phyloP scores from a whole-genome alignment of 2,329 filamentous ascomycete genomes.

The Ophiocordyceps australis region DNA sequence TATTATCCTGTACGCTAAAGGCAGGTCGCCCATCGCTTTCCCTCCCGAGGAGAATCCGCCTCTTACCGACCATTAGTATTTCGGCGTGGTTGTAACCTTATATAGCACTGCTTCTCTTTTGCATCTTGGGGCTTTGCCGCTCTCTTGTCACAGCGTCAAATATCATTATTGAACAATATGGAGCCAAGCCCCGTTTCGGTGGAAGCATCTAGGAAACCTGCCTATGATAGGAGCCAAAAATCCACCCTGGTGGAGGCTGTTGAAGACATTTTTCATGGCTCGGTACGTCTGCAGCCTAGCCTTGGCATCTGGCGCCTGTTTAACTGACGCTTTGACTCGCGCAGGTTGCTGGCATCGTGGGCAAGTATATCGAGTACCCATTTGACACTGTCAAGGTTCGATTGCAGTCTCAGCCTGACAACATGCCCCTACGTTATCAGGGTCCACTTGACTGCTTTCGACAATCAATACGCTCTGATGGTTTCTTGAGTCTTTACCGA shows the following conservation, averaged over 20 bases:
- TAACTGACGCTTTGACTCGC: slow-evolving; percentile 1
- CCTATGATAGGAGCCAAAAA: no score
- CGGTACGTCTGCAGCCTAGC: slow-evolving; percentile 31
- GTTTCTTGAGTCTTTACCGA: slow-evolving; percentile 69
- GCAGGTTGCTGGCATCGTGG: slow-evolving; percentile 65
- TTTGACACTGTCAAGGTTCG: slow-evolving; percentile 98
- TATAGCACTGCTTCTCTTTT: no score
- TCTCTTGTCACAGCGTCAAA: neutral
- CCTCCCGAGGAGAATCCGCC: no score
- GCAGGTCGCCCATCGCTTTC: no score
- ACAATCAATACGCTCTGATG: slow-evolving; percentile 65
- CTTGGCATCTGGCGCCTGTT: neutral
- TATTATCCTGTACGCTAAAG: no score
- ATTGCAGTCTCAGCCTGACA: slow-evolving; percentile 84
- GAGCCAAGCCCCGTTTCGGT: slow-evolving; percentile 12
- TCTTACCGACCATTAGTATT: no score
- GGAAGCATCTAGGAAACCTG: no score
- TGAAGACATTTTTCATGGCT: slow-evolving; percentile 81
- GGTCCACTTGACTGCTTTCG: slow-evolving; percentile 88
- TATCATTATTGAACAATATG: slow-evolving; percentile 6
- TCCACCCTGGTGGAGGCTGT: slow-evolving; percentile 44
- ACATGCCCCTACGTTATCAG: slow-evolving; percentile 61
- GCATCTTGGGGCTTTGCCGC: no score
- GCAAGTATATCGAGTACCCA: slow-evolving; percentile 95
- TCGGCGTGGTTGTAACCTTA: no score